These are phyloP conservation scores for Penicillium sp. DNA, from an alignment of 2,329 filamentous ascomycete genomes.

Conservation along the genomic window DNA sequence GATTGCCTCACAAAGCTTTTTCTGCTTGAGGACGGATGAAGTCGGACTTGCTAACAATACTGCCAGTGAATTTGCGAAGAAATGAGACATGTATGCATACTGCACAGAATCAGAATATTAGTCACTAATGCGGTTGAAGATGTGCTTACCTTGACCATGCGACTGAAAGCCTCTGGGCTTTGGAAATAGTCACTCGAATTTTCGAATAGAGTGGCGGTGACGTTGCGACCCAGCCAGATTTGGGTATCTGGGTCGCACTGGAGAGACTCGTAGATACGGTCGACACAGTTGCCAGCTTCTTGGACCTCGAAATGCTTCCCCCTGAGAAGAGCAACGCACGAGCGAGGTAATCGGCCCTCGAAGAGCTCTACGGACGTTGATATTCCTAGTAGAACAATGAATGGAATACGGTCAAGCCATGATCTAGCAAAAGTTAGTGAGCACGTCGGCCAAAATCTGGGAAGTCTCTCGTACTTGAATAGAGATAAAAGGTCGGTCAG, in stretches of 20 bases:
- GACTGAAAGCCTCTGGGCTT: constrained; percentile 53
- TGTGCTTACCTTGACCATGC: constrained; percentile 48
- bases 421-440: constrained; percentile 43
- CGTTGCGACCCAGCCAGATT: constrained; percentile 52
- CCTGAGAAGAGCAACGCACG: constrained; percentile 50
- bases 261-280: constrained; percentile 41
- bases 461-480: constrained; percentile 41
- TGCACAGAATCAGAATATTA: constrained; percentile 33
- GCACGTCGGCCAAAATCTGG: not conserved
- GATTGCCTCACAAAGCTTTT: constrained; percentile 52
- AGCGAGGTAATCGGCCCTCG: constrained; percentile 55
- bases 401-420: constrained; percentile 60
- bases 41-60: constrained; percentile 44
- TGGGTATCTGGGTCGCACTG: constrained; percentile 35
- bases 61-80: constrained; percentile 58
- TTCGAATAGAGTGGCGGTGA: constrained; percentile 52
- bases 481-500: constrained; percentile 46
- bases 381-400: constrained; percentile 57
- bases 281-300: constrained; percentile 47
- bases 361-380: constrained; percentile 62
- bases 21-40: constrained; percentile 28
- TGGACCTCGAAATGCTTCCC: constrained; percentile 54
- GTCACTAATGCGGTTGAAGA: not conserved
- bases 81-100: constrained; percentile 62
- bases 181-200: constrained; percentile 59